Evolutionary conservation across 805 yeast genomes (phyloP).

Genomic region (Saturnispora gosingensis): DNA sequence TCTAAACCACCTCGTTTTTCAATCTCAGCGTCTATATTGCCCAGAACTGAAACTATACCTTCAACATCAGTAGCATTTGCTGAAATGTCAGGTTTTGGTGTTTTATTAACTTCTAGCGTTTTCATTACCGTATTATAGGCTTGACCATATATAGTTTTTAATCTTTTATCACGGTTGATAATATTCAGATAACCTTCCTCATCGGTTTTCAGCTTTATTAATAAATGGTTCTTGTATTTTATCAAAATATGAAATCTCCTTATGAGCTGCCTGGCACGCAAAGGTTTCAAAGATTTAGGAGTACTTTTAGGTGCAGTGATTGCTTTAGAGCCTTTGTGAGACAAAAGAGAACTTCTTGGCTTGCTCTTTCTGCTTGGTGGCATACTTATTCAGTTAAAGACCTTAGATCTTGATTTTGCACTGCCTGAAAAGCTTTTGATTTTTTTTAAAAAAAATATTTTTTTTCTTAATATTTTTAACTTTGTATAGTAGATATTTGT

Average conservation of each 20-base stretch:
- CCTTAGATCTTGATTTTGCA: background rate
- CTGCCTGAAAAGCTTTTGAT: constrained; percentile 4
- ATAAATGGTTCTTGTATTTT: constrained; percentile 40
- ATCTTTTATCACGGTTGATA: constrained; percentile 8
- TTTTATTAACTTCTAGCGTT: constrained; percentile 19
- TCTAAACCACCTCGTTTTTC: constrained; percentile 64
- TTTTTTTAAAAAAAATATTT: background rate
- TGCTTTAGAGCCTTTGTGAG: background rate
- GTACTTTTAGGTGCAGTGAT: constrained; percentile 9
- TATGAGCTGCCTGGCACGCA: constrained; percentile 63
- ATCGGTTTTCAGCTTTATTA: constrained; percentile 13
- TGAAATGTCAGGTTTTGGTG: constrained; percentile 12
- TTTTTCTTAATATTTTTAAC: constrained; percentile 1
- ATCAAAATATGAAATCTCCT: constrained; percentile 67
- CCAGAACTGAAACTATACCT: constrained; percentile 29
- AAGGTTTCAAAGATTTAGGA: constrained; percentile 52
- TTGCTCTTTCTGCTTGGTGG: background rate
- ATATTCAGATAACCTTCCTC: constrained; percentile 9
- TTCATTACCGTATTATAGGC: constrained; percentile 9
- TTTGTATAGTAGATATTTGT: background rate
- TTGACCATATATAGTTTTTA: constrained; percentile 7
- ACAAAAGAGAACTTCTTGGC: background rate
- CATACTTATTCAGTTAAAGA: constrained; percentile 19
- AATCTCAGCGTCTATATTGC: constrained; percentile 53
- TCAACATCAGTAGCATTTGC: constrained; percentile 1